Evolutionary conservation across 2,329 filamentous ascomycete species (phyloP), one percentile per base, ranked within the genome.

Genomic region (Parascedosporium putredinis): DNA sequence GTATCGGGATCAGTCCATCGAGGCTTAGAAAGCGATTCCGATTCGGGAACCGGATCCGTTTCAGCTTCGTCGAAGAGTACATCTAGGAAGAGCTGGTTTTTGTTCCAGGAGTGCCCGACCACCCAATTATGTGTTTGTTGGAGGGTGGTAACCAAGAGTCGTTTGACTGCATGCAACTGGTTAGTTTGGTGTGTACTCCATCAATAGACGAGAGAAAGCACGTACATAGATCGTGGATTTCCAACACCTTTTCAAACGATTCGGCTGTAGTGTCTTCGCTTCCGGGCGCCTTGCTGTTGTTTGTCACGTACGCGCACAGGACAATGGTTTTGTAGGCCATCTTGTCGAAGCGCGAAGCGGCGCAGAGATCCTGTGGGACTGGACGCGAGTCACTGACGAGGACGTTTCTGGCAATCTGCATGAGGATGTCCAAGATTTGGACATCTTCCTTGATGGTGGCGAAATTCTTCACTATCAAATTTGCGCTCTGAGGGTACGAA

Each of bases 61-160:
- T 67, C 68, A 25, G 74, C 72, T 25, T 79, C 78, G 49, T 84
- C 79, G 50, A 83, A 83, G 6, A 84, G 64, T 24, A 83, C 77
- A 49, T 80, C 77, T 50, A 76, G 78, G 80, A 81, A 84, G 53
- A 84, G 84, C 0, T 76, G 72, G 78, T 83, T 84, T 60, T 84
- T 84, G 62, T 83, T 83, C 31, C 81, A 69, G 57, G 84, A 80
- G 56, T 84, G 81, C 53, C 82, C 82, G 50, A 80, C 79, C 1
- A 79, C 81, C 79, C 81, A 83, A 60, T 84, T 84, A 55, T 84
- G 80, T 2, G 79, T 76, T 60, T 84, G 79, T 57, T 84, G 81
- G 10, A 84, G 64, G 2, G 77, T 78, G 0, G 80, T 83, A 2
- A 84, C 79, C 2, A 84, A 67, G 1, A 84, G 66, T 57, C 83